Base-by-base conservation (phyloP, 2,329 filamentous ascomycete species). In the Neofusicoccum cordaticola region DNA sequence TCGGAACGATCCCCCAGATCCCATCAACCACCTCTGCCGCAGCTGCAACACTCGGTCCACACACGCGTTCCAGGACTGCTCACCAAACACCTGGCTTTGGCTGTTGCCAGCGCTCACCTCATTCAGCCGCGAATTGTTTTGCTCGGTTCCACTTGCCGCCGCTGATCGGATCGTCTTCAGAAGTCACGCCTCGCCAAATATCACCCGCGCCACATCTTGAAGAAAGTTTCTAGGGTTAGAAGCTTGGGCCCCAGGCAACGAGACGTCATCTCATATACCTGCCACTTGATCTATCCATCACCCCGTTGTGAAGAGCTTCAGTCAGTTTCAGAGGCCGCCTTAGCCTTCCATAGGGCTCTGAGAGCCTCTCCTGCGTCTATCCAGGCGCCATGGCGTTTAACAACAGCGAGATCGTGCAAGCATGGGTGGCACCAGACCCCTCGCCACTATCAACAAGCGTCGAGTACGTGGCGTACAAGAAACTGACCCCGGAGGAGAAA, bases 401-500 rank as follows among this genome's bases (percentile, higher is more conserved):
- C 50, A 62, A 48, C 61, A 60, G 42, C 31, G 63, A 64, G 45
- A 64, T 64, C 44, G 63, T 64, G 7, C 63, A 64, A n/a, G 63
- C 53, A 13, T 64, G 53, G 52, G 63, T 64, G 19, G 45, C 63
- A 12, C 45, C 52, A 13, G 52, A 58, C 35, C 63, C 63, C 1
- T 35, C 45, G 19, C 62, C 62, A 31, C 62, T 64, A 27, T 42
- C 52, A 8, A 53, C 63, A 27, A 64, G 47, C 45, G 63, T 64
- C 31, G 63, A 64, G 35, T 60, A 60, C 27, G 17, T 58, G 34
- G 51, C 44, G 1, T 64, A 64, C 53, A 58, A 65, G 42, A 22
- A 62, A 15, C 56, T 62, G 9, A 61, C 58, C 45, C 39, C 53
- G 15, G 60, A 64, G 15, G 63, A 57, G 31, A 58, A 67, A 31